Conservation (phyloP, 1,284 basidiomycete genomes). For the Neolentinus lepideus region DNA sequence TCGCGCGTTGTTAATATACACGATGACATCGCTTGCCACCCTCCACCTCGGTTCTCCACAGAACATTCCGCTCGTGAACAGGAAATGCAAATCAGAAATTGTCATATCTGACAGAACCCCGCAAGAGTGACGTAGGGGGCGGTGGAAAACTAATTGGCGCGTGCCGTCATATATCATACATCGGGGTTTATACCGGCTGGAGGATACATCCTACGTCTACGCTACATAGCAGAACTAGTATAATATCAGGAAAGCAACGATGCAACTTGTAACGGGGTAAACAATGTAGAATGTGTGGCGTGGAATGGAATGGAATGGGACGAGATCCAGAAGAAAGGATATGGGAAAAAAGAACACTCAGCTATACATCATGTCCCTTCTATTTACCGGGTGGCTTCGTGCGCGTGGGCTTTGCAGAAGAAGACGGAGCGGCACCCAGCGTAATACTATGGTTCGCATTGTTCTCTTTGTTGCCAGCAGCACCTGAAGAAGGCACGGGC, state of each 20-base stretch:
- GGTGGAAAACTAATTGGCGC: background rate
- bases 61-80: too few species aligned
- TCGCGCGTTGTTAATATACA: background rate
- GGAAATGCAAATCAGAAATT: background rate
- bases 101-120: background rate
- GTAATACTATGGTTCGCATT: conserved; percentile 5
- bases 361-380: too few species aligned
- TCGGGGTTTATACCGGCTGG: background rate
- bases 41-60: background rate
- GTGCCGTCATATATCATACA: background rate
- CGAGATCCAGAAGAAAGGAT: too few species aligned
- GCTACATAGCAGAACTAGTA: background rate
- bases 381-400: background rate
- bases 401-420: background rate
- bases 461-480: conserved; percentile 18
- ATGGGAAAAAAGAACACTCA: too few species aligned
- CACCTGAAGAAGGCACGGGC: conserved; percentile 22
- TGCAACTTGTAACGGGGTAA: background rate
- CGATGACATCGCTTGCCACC: background rate
- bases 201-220: background rate
- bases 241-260: background rate
- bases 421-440: background rate
- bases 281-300: background rate
- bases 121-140: background rate
- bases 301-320: background rate